These are phyloP conservation scores for Diaporthe amygdali DNA, from an alignment of 2,329 filamentous ascomycete species.

Conservation along the genomic window DNA sequence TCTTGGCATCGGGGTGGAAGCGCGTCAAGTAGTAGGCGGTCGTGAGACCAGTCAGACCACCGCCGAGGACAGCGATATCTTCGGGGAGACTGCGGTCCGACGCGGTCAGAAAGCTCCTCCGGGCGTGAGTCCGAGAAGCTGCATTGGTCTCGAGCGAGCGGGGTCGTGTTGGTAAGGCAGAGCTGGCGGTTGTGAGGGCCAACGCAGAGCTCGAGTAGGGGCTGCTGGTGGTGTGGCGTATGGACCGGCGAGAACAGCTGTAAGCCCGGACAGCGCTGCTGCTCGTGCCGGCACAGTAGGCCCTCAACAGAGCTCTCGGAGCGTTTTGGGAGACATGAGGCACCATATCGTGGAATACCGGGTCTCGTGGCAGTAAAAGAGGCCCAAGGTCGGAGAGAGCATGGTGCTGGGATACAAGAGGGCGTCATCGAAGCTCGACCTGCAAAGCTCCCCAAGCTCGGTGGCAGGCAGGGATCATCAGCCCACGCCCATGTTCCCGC, in stretches of 20 bases:
- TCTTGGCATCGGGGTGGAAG: conserved; percentile 66
- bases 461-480: background rate
- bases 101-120: conserved; percentile 10
- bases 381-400: background rate
- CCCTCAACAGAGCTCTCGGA: conserved; percentile 17
- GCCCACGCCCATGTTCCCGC: background rate
- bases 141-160: background rate
- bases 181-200: background rate
- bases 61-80: conserved; percentile 73
- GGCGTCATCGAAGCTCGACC: conserved; percentile 10
- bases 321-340: conserved; percentile 17
- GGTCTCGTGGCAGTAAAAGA: background rate
- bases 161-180: background rate
- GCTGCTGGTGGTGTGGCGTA: background rate
- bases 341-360: conserved; percentile 17
- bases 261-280: background rate
- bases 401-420: background rate
- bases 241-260: background rate
- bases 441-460: background rate
- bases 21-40: conserved; percentile 78
- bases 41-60: conserved; percentile 82
- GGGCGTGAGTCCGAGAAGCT: background rate
- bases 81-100: conserved; percentile 18
- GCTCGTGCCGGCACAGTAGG: background rate
- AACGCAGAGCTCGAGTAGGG: conserved; percentile 3